Evolutionary conservation across 148 eudicot species (phyloP).

Genomic region (Silene uniflora): DNA sequence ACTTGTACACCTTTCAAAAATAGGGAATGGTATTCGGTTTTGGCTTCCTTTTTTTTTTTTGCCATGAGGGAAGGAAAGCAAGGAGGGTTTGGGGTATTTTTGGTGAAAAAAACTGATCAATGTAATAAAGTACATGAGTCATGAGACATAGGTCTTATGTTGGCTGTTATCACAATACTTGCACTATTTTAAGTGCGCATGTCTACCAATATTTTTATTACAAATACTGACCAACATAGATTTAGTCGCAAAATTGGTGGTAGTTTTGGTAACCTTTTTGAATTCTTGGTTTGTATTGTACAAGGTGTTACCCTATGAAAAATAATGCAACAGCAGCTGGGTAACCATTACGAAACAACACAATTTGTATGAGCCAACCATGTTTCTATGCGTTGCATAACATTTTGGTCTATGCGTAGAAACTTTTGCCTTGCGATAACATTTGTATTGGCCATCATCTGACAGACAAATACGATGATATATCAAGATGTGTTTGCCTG

Average conservation of each 20-base stretch:
- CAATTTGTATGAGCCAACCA: too few species aligned
- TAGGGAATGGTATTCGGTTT: too few species aligned
- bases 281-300: not conserved
- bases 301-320: not conserved
- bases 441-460: not conserved
- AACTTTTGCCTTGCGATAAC: not conserved
- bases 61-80: too few species aligned
- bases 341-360: not conserved
- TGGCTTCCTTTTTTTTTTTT: too few species aligned
- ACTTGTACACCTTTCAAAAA: too few species aligned
- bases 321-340: not conserved
- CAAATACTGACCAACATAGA: not conserved
- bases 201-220: too few species aligned
- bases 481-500: constrained; percentile 97
- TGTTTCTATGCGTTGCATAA: not conserved
- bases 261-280: not conserved
- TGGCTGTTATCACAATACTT: too few species aligned
- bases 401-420: not conserved
- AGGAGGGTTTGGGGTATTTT: too few species aligned
- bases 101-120: too few species aligned
- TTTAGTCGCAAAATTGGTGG: not conserved
- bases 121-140: too few species aligned
- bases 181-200: too few species aligned
- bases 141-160: too few species aligned
- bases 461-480: constrained; percentile 94